Evolutionary conservation across 2,329 filamentous ascomycete genomes (phyloP).

Genomic region (Colletotrichum sp.): DNA sequence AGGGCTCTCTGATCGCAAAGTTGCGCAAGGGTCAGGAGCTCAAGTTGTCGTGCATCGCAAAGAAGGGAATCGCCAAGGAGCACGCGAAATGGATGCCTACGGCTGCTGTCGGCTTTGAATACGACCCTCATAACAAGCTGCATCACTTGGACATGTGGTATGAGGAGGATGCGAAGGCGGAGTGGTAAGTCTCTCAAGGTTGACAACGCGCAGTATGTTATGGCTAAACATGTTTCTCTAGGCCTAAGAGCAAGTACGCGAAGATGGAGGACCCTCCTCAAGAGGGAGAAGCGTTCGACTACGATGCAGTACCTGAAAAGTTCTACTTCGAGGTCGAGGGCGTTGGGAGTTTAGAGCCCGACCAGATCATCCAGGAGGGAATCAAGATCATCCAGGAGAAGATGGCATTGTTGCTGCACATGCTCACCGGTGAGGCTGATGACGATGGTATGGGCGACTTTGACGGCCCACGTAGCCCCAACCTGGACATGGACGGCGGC

Average conservation of each 20-base stretch:
- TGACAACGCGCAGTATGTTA: not conserved
- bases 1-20: slow-evolving; percentile 88
- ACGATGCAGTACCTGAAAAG: slow-evolving; percentile 79
- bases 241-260: slow-evolving; percentile 82
- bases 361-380: slow-evolving; percentile 85
- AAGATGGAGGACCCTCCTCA: slow-evolving; percentile 79
- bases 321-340: slow-evolving; percentile 97
- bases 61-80: slow-evolving; percentile 98
- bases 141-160: slow-evolving; percentile 94
- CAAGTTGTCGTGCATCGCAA: slow-evolving; percentile 88
- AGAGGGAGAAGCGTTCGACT: slow-evolving; percentile 89
- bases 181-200: slow-evolving; percentile 71
- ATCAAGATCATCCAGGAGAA: slow-evolving; percentile 91
- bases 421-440: slow-evolving; percentile 57
- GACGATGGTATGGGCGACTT: slow-evolving; percentile 65
- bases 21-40: slow-evolving; percentile 88
- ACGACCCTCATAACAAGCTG: slow-evolving; percentile 96
- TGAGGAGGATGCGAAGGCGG: slow-evolving; percentile 79
- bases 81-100: slow-evolving; percentile 98
- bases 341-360: slow-evolving; percentile 85
- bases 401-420: slow-evolving; percentile 78
- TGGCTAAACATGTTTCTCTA: slow-evolving; percentile 41
- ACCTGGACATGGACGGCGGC: slow-evolving; percentile 63
- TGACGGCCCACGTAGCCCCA: slow-evolving; percentile 70
- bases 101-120: slow-evolving; percentile 93